These are phyloP conservation scores for Clavispora phyllophila DNA, from an alignment of 805 yeast genomes.

Conservation along the genomic window DNA sequence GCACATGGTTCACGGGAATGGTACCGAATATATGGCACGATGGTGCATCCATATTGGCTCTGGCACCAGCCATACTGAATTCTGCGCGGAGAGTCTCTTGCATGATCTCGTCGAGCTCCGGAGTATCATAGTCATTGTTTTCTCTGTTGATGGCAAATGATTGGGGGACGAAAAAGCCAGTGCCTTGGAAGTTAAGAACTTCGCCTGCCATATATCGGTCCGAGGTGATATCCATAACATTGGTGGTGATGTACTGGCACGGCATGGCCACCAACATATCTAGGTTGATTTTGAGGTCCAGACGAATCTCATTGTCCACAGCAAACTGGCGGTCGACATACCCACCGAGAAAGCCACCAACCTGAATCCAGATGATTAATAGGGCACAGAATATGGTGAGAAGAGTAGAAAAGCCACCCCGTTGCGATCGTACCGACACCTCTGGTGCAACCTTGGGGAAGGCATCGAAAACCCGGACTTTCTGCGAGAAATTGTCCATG, in stretches of 20 bases:
- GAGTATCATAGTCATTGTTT: slow-evolving; percentile 45
- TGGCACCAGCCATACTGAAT: slow-evolving; percentile 42
- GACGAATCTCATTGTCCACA: slow-evolving; percentile 59
- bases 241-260: slow-evolving; percentile 69
- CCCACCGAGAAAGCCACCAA: slow-evolving; percentile 84
- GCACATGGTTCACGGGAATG: slow-evolving; percentile 78
- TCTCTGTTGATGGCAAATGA: slow-evolving; percentile 43
- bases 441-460: slow-evolving; percentile 42
- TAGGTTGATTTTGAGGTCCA: slow-evolving; percentile 62
- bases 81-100: slow-evolving; percentile 64
- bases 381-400: slow-evolving; percentile 57
- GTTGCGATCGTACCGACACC: slow-evolving; percentile 65
- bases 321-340: slow-evolving; percentile 68
- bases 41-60: slow-evolving; percentile 50
- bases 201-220: slow-evolving; percentile 80
- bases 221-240: slow-evolving; percentile 69
- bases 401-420: slow-evolving; percentile 75
- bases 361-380: slow-evolving; percentile 74
- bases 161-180: slow-evolving; percentile 50
- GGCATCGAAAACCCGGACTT: slow-evolving; percentile 44
- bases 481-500: slow-evolving; percentile 33
- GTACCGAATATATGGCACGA: slow-evolving; percentile 86
- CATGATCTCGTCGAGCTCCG: slow-evolving; percentile 63
- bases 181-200: slow-evolving; percentile 65
- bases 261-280: slow-evolving; percentile 83